Conservation (phyloP, 768 basidiomycete species). For the Guyanaporus albipodus region DNA sequence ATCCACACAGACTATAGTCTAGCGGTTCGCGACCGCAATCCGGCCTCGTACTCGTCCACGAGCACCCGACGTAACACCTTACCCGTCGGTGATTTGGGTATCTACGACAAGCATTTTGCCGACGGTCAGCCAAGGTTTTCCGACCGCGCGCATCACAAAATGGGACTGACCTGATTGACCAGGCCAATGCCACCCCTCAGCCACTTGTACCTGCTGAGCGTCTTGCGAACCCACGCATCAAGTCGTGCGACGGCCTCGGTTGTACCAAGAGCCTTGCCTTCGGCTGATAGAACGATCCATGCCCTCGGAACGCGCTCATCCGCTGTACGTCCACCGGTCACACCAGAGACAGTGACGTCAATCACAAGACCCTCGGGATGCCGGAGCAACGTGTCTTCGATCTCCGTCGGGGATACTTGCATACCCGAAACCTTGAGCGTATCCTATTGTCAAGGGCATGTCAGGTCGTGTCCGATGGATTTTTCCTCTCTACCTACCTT, state of each 20-base stretch:
- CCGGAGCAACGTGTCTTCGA: slow-evolving; percentile 60
- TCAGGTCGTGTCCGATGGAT: neutral
- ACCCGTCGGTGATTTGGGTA: slow-evolving; percentile 72
- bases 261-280: slow-evolving; percentile 49
- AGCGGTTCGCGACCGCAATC: slow-evolving; percentile 15
- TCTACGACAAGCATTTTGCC: slow-evolving; percentile 29
- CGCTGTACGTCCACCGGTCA: slow-evolving; percentile 61
- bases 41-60: slow-evolving; percentile 52
- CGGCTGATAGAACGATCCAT: slow-evolving; percentile 65
- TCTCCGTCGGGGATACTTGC: slow-evolving; percentile 79
- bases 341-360: slow-evolving; percentile 72
- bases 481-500: slow-evolving; percentile 44
- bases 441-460: slow-evolving; percentile 42
- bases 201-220: slow-evolving; percentile 75
- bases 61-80: slow-evolving; percentile 63
- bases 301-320: slow-evolving; percentile 77
- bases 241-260: slow-evolving; percentile 41
- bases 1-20: slow-evolving; percentile 16
- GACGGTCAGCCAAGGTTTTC: neutral
- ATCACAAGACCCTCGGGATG: slow-evolving; percentile 59
- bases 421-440: slow-evolving; percentile 75
- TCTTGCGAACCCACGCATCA: slow-evolving; percentile 56
- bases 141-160: neutral
- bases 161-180: slow-evolving; percentile 50
- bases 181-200: slow-evolving; percentile 67